Percentiles rank a stretch among this genome's conserved stretches.
Conservation (phyloP, 2,329 filamentous ascomycete species). For the Apiospora aurea region DNA sequence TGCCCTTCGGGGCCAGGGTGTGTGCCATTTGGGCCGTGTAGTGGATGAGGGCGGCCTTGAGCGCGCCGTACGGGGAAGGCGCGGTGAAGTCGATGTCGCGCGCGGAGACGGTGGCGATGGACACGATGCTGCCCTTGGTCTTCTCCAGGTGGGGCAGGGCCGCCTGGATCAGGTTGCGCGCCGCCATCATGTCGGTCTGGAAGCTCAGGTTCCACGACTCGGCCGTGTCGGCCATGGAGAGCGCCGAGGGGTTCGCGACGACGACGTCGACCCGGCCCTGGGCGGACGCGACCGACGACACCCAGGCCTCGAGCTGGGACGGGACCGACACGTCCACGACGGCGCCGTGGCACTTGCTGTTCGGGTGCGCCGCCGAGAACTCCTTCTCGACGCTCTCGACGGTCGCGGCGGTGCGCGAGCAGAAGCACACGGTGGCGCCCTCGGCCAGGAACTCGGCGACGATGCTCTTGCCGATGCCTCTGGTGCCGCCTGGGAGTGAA, state of each 20-base stretch:
- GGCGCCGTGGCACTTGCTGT: constrained; percentile 28
- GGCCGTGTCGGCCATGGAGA: constrained; percentile 38
- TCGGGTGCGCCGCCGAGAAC: constrained; percentile 20
- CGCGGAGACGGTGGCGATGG: constrained; percentile 45
- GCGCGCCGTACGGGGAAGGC: constrained; percentile 44
- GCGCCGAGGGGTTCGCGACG: constrained; percentile 36
- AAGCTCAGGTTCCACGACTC: constrained; percentile 39
- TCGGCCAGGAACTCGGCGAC: constrained; percentile 32
- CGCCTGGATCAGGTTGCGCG: constrained; percentile 40
- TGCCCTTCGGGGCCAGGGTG: constrained; percentile 42
- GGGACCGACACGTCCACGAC: constrained; percentile 29
- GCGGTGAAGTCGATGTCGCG: constrained; percentile 46
- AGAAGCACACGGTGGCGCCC: constrained; percentile 34
- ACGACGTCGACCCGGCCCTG: constrained; percentile 31
- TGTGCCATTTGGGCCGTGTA: constrained; percentile 45
- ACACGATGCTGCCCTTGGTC: constrained; percentile 43
- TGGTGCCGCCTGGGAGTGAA: constrained; percentile 1
- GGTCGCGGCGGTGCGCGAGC: constrained; percentile 31
- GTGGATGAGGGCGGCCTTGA: constrained; percentile 46
- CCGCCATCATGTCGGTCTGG: constrained; percentile 44
- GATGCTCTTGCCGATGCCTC: constrained; percentile 29
- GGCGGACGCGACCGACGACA: constrained; percentile 23
- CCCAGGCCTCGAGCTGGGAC: constrained; percentile 30
- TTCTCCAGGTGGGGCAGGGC: constrained; percentile 44
- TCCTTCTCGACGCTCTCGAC: constrained; percentile 26